Percentiles rank a stretch among this genome's conserved stretches.
Evolutionary conservation across 2,329 filamentous ascomycete species (phyloP).

Genomic region (Zarea fungicola): DNA sequence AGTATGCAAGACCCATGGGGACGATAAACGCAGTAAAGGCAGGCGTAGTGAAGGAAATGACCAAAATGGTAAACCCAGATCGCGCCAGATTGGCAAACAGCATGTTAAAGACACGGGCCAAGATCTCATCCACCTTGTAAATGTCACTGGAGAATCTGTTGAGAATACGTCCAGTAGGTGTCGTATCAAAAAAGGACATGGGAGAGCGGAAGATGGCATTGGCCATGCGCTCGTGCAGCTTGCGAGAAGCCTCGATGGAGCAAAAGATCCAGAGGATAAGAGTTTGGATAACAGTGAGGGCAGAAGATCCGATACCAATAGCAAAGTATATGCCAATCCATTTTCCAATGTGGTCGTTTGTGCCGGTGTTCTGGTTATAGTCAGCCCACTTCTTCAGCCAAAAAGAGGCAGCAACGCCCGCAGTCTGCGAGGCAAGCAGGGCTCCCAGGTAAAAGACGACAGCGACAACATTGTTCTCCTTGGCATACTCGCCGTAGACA

Average conservation of each 20-base stretch:
- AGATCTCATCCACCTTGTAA: constrained; percentile 82
- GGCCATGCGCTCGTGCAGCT: constrained; percentile 95
- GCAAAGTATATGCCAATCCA: constrained; percentile 96
- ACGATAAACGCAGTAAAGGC: constrained; percentile 75
- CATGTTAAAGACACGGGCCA: constrained; percentile 98
- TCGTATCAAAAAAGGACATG: constrained; percentile 99
- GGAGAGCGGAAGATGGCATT: constrained; percentile 95
- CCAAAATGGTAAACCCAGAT: constrained; percentile 75
- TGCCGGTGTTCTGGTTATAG: constrained; percentile 59
- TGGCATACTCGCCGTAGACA: constrained; percentile 92
- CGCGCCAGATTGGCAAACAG: constrained; percentile 71
- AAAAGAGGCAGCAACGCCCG: constrained; percentile 75
- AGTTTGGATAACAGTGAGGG: constrained; percentile 84
- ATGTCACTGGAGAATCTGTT: constrained; percentile 90
- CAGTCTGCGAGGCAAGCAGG: constrained; percentile 73
- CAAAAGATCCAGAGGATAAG: constrained; percentile 98
- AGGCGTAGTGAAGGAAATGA: constrained; percentile 80
- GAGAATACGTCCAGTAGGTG: constrained; percentile 89
- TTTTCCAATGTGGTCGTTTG: constrained; percentile 74
- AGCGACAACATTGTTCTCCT: constrained; percentile 82
- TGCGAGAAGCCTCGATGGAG: constrained; percentile 96
- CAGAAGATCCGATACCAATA: constrained; percentile 81
- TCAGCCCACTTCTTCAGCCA: constrained; percentile 97
- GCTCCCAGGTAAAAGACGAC: constrained; percentile 75
- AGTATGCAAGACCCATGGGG: constrained; percentile 74